Conservation (phyloP, 139 green algal genomes). For the Eudorina sp. region DNA sequence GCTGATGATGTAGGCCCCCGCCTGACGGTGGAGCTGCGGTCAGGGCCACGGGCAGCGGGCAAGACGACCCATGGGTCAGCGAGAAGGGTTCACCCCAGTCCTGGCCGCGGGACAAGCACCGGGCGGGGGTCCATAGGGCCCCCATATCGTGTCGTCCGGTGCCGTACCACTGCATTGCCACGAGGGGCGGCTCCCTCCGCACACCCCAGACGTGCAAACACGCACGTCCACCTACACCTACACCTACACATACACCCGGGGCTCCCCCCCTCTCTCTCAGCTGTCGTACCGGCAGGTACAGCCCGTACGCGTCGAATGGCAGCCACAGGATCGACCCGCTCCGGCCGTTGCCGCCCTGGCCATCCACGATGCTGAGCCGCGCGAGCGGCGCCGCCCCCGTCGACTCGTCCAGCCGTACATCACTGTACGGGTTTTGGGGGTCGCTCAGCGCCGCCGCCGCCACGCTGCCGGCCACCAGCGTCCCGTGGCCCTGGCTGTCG, state of each 20-base stretch:
- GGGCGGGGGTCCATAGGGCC: too few species aligned
- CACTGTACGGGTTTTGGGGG: neutral
- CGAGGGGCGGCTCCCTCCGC: too few species aligned
- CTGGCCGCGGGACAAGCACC: too few species aligned
- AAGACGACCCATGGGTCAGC: too few species aligned
- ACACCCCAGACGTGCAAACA: too few species aligned
- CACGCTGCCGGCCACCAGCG: slow-evolving; percentile 85
- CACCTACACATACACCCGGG: too few species aligned
- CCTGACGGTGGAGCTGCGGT: slow-evolving; percentile 69
- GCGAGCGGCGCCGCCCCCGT: slow-evolving; percentile 80
- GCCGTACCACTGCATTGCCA: too few species aligned
- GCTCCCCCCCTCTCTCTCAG: too few species aligned
- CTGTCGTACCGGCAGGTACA: slow-evolving; percentile 1
- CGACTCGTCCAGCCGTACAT: neutral
- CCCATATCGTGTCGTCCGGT: too few species aligned
- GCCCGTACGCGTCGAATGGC: neutral
- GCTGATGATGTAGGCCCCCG: slow-evolving; percentile 73
- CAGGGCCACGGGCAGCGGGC: too few species aligned
- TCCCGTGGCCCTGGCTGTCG: slow-evolving; percentile 75
- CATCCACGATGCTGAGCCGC: neutral
- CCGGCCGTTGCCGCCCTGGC: neutral
- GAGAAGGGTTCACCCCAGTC: too few species aligned
- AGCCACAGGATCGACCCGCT: neutral
- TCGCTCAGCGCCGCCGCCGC: slow-evolving; percentile 47
- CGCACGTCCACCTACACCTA: too few species aligned